Conservation (phyloP, 2,329 filamentous ascomycete genomes). For the Colletotrichum musicola region DNA sequence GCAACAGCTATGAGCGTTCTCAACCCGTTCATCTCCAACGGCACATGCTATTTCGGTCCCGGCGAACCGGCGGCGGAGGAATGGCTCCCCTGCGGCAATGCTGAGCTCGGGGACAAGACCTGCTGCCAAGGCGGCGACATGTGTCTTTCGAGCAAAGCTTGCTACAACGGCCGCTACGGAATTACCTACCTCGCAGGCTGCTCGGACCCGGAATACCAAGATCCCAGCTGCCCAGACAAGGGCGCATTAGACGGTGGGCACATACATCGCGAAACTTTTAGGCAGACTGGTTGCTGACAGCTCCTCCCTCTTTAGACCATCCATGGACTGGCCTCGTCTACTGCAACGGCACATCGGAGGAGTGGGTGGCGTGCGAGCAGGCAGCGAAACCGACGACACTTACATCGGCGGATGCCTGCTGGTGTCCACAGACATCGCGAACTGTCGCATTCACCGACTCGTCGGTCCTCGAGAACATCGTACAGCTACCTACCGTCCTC, state of each 20-base stretch:
- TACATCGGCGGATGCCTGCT: constrained; percentile 45
- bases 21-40: constrained; percentile 48
- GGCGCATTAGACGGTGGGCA: constrained; percentile 33
- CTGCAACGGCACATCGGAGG: constrained; percentile 48
- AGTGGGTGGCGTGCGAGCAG: constrained; percentile 51
- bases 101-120: constrained; percentile 45
- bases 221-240: constrained; percentile 51
- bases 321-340: constrained; percentile 52
- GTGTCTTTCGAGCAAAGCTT: constrained; percentile 47
- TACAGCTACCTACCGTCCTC: constrained; percentile 43
- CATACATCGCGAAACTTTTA: neutral
- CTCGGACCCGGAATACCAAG: constrained; percentile 48
- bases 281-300: neutral
- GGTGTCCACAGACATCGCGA: constrained; percentile 46
- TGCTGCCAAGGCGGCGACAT: constrained; percentile 50
- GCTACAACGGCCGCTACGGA: constrained; percentile 43
- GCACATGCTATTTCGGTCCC: constrained; percentile 47
- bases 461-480: constrained; percentile 44
- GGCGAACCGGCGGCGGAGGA: constrained; percentile 32
- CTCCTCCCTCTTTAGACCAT: constrained; percentile 14
- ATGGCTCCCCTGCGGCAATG: constrained; percentile 52
- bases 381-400: constrained; percentile 40
- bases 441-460: constrained; percentile 44
- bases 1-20: constrained; percentile 29
- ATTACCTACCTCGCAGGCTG: constrained; percentile 54